phyloP scores from a whole-genome alignment of 2,329 filamentous ascomycete species.

The Cladorrhinum sp. region DNA sequence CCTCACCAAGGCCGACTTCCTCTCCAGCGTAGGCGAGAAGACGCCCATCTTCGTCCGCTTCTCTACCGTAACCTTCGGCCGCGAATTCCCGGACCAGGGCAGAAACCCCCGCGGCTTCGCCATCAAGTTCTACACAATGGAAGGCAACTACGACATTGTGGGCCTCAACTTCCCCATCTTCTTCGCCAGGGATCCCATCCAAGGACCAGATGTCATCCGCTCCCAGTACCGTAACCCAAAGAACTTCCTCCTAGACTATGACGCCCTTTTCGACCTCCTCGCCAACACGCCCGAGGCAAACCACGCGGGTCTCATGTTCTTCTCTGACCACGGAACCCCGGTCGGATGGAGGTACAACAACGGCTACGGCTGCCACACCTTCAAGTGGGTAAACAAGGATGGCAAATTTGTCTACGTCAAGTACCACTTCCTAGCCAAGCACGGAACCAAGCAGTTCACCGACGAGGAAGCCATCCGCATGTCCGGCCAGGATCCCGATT shows the following conservation, averaged over 20 bases:
- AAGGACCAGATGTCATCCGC: conserved; percentile 65
- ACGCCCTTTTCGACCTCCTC: conserved; percentile 20
- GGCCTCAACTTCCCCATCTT: conserved; percentile 73
- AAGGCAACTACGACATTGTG: conserved; percentile 73
- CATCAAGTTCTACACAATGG: conserved; percentile 71
- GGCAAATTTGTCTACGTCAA: conserved; percentile 72
- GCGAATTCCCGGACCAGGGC: conserved; percentile 76
- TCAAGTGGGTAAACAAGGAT: conserved; percentile 62
- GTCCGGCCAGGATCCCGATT: conserved; percentile 49
- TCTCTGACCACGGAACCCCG: conserved; percentile 69
- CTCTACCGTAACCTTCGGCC: conserved; percentile 71
- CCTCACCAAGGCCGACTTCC: conserved; percentile 51
- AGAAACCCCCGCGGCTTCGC: conserved; percentile 78
- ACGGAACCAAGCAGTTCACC: conserved; percentile 72
- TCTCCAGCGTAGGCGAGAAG: conserved; percentile 27
- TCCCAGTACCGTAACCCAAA: conserved; percentile 66
- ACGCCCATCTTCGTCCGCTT: conserved; percentile 71
- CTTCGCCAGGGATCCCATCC: conserved; percentile 71
- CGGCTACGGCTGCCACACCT: conserved; percentile 80
- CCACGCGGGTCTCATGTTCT: conserved; percentile 73
- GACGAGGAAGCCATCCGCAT: conserved; percentile 65
- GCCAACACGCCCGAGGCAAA: conserved; percentile 64
- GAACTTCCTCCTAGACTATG: conserved; percentile 54
- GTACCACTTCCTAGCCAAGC: conserved; percentile 70
- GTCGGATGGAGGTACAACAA: conserved; percentile 80